Evolutionary conservation across 1,284 basidiomycete genomes (phyloP).

Genomic region (Megacollybia platyphylla): DNA sequence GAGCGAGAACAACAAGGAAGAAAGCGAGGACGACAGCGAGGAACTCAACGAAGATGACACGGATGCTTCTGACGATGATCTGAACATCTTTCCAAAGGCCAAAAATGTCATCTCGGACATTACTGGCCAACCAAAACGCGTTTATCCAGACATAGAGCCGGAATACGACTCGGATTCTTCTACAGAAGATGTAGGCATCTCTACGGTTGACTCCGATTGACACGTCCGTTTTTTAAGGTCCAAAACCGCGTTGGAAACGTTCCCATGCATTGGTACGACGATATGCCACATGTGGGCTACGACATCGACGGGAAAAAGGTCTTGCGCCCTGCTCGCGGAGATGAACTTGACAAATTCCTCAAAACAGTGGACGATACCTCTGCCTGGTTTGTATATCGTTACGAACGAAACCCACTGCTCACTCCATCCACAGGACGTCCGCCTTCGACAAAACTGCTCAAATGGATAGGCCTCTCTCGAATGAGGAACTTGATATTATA

Average conservation of each 20-base stretch:
- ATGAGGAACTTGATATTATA: constrained; percentile 94
- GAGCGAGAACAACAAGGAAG: constrained; percentile 19
- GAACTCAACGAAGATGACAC: constrained; percentile 25
- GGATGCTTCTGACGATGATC: constrained; percentile 21
- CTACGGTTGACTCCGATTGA: constrained; percentile 5
- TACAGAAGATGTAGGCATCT: constrained; percentile 78
- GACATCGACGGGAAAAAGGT: constrained; percentile 92
- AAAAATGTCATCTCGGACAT: constrained; percentile 68
- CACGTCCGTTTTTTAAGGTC: constrained; percentile 33
- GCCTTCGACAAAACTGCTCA: constrained; percentile 88
- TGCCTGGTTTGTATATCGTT: constrained; percentile 49
- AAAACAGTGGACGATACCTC: constrained; percentile 87
- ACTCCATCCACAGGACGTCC: constrained; percentile 54
- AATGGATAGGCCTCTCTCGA: constrained; percentile 76
- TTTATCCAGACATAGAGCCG: constrained; percentile 92
- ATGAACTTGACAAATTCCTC: constrained; percentile 96
- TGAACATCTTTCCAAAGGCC: constrained; percentile 46
- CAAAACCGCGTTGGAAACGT: constrained; percentile 93
- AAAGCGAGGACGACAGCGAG: constrained; percentile 20
- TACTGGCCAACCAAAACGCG: constrained; percentile 79
- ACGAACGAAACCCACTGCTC: constrained; percentile 1
- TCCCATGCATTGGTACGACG: constrained; percentile 99
- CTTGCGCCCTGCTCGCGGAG: constrained; percentile 87
- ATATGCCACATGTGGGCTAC: constrained; percentile 98
- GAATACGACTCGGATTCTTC: constrained; percentile 96